Evolutionary conservation across 2,329 filamentous ascomycete species (phyloP).

Genomic region (Fusarium foetens): DNA sequence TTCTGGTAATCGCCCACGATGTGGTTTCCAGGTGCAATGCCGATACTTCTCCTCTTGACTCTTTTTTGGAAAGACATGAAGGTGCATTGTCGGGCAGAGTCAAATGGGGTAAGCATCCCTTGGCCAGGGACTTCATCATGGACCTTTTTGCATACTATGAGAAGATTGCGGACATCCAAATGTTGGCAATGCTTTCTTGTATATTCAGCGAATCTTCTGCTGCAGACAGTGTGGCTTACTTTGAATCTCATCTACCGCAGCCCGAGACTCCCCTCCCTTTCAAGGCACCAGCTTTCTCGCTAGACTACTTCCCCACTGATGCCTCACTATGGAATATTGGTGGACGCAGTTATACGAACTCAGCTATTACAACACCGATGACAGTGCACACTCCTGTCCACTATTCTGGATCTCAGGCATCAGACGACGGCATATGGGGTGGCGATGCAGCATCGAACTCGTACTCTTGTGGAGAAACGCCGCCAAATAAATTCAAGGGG

Average conservation of each 20-base stretch:
- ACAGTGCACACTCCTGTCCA: constrained; percentile 65
- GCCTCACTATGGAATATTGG: constrained; percentile 63
- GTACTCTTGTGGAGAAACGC: constrained; percentile 71
- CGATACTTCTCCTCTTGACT: constrained; percentile 22
- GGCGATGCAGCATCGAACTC: constrained; percentile 67
- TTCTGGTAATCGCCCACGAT: constrained; percentile 75
- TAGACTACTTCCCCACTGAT: constrained; percentile 73
- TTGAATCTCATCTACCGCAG: constrained; percentile 65
- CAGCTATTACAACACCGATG: constrained; percentile 66
- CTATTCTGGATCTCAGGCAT: constrained; percentile 66
- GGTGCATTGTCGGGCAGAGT: constrained; percentile 65
- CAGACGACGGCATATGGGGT: constrained; percentile 63
- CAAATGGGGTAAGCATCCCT: constrained; percentile 74
- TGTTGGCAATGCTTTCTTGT: constrained; percentile 77
- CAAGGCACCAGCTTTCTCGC: constrained; percentile 73
- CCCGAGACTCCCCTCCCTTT: constrained; percentile 71
- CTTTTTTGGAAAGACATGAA: constrained; percentile 14
- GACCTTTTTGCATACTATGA: constrained; percentile 74
- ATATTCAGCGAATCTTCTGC: constrained; percentile 71
- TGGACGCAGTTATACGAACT: constrained; percentile 63
- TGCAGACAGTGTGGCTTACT: constrained; percentile 66
- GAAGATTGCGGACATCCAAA: constrained; percentile 70
- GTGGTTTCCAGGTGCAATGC: constrained; percentile 56
- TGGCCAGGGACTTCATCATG: constrained; percentile 69
- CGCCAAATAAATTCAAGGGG: constrained; percentile 62